Evolutionary conservation across 139 green algal genomes (phyloP).

Genomic region (Ettlia oleoabundans): DNA sequence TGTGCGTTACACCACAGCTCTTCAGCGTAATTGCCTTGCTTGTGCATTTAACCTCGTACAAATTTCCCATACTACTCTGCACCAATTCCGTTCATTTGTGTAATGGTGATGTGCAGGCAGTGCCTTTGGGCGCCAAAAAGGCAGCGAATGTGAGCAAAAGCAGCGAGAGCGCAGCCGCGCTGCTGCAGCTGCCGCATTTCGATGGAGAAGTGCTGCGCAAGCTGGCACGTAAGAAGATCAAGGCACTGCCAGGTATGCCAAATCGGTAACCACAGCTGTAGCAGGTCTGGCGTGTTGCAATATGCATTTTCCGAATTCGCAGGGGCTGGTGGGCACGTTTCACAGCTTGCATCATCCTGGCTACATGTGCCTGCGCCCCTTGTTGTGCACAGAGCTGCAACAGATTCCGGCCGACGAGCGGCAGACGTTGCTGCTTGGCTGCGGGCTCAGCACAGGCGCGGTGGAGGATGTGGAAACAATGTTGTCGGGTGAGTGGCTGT

Average conservation of each 20-base stretch:
- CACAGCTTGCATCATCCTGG: not conserved
- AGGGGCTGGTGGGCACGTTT: not conserved
- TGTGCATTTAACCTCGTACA: too few relatives aligned
- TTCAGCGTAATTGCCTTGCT: too few relatives aligned
- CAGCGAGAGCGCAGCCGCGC: slow-evolving; percentile 37
- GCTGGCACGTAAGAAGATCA: slow-evolving; percentile 67
- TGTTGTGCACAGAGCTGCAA: slow-evolving; percentile 63
- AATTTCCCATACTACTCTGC: too few relatives aligned
- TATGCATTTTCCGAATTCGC: not conserved
- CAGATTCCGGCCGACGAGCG: slow-evolving; percentile 53
- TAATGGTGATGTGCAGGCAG: slow-evolving; percentile 37
- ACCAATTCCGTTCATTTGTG: too few relatives aligned
- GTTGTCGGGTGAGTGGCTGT: slow-evolving; percentile 44
- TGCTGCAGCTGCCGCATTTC: slow-evolving; percentile 86
- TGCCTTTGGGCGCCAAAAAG: slow-evolving; percentile 32
- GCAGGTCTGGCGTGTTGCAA: not conserved
- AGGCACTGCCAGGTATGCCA: slow-evolving; percentile 60
- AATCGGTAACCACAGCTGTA: not conserved
- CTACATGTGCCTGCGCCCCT: not conserved
- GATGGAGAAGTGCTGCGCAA: slow-evolving; percentile 68
- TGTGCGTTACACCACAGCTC: too few relatives aligned
- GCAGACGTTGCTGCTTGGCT: slow-evolving; percentile 37
- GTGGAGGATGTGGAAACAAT: slow-evolving; percentile 71
- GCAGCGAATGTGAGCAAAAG: slow-evolving; percentile 21
- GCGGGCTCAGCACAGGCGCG: slow-evolving; percentile 45